These are phyloP conservation scores for Schwanniomyces yamadae DNA, from an alignment of 805 yeast genomes.

Conservation along the genomic window DNA sequence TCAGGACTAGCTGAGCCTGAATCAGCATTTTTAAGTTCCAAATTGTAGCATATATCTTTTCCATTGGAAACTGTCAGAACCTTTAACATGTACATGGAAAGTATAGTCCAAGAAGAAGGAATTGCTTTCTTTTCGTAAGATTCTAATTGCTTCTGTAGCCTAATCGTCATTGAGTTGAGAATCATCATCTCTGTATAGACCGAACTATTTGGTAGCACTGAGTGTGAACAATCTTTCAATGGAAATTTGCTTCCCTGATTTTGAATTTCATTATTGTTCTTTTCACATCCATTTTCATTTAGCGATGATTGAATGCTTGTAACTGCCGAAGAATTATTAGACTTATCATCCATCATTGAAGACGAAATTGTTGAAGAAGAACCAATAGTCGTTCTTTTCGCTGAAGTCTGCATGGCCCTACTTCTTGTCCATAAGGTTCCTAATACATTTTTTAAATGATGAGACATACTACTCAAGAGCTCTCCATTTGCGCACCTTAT, in stretches of 20 bases:
- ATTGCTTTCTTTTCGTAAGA: slow-evolving; percentile 24
- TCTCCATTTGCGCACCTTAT: slow-evolving; percentile 32
- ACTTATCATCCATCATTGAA: slow-evolving; percentile 35
- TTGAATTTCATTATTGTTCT: slow-evolving; percentile 19
- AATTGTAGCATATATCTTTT: slow-evolving; percentile 25
- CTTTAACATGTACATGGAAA: slow-evolving; percentile 38
- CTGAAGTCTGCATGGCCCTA: slow-evolving; percentile 6
- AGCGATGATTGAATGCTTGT: slow-evolving; percentile 18
- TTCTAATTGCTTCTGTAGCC: slow-evolving; percentile 38
- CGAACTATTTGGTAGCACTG: slow-evolving; percentile 23
- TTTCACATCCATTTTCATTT: not conserved
- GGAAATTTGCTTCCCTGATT: slow-evolving; percentile 16
- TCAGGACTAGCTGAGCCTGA: slow-evolving; percentile 11
- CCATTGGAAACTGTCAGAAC: slow-evolving; percentile 29
- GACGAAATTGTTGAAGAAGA: slow-evolving; percentile 33
- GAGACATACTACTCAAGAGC: slow-evolving; percentile 22
- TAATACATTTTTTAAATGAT: slow-evolving; percentile 27
- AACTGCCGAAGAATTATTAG: slow-evolving; percentile 25
- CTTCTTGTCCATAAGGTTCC: slow-evolving; percentile 26
- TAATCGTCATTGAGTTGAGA: slow-evolving; percentile 32
- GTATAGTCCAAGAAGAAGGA: slow-evolving; percentile 44
- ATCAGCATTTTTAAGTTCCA: slow-evolving; percentile 22
- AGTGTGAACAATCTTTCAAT: no score
- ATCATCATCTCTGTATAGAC: slow-evolving; percentile 21
- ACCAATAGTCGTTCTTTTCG: slow-evolving; percentile 3